Percentiles rank a stretch among this genome's conserved stretches.
phyloP scores from a whole-genome alignment of 345 rosid genomes.

The Anastatica hierochuntica region DNA sequence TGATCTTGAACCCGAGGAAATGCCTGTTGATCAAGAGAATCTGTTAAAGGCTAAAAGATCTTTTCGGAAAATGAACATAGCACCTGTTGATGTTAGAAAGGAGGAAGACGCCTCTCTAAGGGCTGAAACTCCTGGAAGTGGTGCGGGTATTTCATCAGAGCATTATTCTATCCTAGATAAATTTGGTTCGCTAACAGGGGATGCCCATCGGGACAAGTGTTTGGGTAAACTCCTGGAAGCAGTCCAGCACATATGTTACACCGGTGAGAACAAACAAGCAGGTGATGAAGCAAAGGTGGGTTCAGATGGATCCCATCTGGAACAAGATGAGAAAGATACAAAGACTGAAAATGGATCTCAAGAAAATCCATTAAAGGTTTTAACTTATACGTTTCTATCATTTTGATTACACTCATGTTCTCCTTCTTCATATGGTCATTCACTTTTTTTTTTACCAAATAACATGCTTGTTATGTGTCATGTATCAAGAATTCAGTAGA shows the following conservation, averaged over 20 bases:
- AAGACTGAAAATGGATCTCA: constrained; percentile 36
- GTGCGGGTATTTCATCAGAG: constrained; percentile 45
- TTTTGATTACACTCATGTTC: not conserved
- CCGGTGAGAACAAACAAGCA: constrained; percentile 29
- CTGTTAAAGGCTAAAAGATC: constrained; percentile 38
- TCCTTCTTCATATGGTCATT: not conserved
- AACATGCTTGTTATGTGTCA: not conserved
- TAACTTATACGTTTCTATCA: not conserved
- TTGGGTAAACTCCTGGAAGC: constrained; percentile 81
- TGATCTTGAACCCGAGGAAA: constrained; percentile 42
- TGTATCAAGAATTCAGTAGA: constrained; percentile 5
- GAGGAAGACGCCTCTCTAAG: constrained; percentile 53
- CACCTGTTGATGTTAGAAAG: constrained; percentile 76
- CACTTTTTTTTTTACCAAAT: not conserved
- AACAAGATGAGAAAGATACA: constrained; percentile 17
- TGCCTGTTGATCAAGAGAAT: constrained; percentile 40
- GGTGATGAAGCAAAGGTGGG: constrained; percentile 33
- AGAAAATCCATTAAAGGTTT: constrained; percentile 40
- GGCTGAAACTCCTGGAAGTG: constrained; percentile 88
- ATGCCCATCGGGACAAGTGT: constrained; percentile 75
- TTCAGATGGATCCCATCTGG: constrained; percentile 29
- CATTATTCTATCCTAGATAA: constrained; percentile 43
- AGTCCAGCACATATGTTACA: constrained; percentile 50
- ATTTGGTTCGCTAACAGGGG: constrained; percentile 61
- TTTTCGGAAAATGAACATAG: constrained; percentile 33